Conservation (phyloP, 2,329 filamentous ascomycete species). For the Byssoonygena ceratinophila region DNA sequence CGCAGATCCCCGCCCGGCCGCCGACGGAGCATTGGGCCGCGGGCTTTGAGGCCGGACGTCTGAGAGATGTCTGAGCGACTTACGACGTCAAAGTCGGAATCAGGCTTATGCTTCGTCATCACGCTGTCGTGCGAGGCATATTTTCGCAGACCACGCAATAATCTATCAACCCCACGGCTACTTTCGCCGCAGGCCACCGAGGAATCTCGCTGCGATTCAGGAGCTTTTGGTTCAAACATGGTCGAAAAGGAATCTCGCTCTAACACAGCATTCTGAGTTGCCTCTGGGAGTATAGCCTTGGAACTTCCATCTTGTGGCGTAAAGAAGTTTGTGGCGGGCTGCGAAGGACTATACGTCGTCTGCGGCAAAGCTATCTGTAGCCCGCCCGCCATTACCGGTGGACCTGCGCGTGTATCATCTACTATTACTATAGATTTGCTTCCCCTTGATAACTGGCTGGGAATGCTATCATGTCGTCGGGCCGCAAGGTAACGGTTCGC, state of each 20-base stretch:
- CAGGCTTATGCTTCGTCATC: conserved; percentile 26
- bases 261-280: not conserved
- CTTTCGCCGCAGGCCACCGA: not conserved
- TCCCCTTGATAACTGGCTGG: conserved; percentile 58
- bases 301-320: not conserved
- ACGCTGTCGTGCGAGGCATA: conserved; percentile 39
- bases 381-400: conserved; percentile 33
- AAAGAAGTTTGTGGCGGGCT: not conserved
- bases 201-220: not conserved
- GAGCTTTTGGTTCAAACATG: not conserved
- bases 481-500: not conserved
- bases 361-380: conserved; percentile 13
- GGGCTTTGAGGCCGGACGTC: conserved; percentile 3
- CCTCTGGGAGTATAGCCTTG: not conserved
- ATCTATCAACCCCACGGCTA: not conserved
- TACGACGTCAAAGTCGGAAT: conserved; percentile 21
- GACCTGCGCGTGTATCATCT: conserved; percentile 47
- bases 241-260: not conserved
- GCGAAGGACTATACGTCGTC: not conserved
- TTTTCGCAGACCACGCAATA: conserved; percentile 28
- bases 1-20: conserved; percentile 65
- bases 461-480: conserved; percentile 24
- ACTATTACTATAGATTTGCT: conserved; percentile 87
- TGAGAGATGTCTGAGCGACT: conserved; percentile 17
- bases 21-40: conserved; percentile 49